Evolutionary conservation across 2,329 filamentous ascomycete genomes (phyloP).

Genomic region (Ascomycota sp.): DNA sequence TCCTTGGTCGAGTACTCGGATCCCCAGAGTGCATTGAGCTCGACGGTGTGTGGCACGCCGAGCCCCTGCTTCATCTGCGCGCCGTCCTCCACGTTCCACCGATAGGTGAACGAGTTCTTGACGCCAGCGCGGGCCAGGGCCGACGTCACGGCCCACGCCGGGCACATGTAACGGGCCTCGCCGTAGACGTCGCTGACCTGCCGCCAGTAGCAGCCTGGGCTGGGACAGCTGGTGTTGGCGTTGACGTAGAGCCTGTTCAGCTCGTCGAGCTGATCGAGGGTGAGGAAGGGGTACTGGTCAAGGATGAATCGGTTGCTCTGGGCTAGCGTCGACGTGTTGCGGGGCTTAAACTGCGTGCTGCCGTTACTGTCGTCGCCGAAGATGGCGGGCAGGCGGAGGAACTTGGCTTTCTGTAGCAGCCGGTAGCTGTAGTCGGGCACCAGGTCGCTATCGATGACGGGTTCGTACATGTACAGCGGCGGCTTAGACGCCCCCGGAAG

Average conservation of each 20-base stretch:
- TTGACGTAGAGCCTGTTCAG: constrained; percentile 17
- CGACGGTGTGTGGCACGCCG: constrained; percentile 48
- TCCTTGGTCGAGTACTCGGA: constrained; percentile 29
- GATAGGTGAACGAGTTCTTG: constrained; percentile 41
- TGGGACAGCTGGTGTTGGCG: constrained; percentile 12
- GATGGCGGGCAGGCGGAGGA: constrained; percentile 32
- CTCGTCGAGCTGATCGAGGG: constrained; percentile 10
- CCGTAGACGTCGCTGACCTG: constrained; percentile 16
- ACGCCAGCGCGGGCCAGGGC: constrained; percentile 12
- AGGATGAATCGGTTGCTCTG: constrained; percentile 14
- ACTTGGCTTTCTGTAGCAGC: constrained; percentile 24
- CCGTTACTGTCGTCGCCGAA: constrained; percentile 19
- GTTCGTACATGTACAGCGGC: constrained; percentile 32
- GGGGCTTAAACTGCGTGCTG: constrained; percentile 15
- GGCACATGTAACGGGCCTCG: constrained; percentile 16
- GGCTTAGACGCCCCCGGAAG: constrained; percentile 7
- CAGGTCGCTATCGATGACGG: constrained; percentile 32
- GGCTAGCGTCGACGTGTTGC: constrained; percentile 10
- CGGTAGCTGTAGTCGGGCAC: constrained; percentile 28
- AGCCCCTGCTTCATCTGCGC: constrained; percentile 27
- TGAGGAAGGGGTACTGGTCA: constrained; percentile 14
- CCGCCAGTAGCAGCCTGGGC: constrained; percentile 15
- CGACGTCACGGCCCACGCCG: constrained; percentile 11
- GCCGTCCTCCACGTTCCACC: constrained; percentile 45
- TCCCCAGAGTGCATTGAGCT: constrained; percentile 48